Percentiles rank a stretch among this genome's conserved stretches.
Conservation (phyloP, 2,329 filamentous ascomycete species). For the Fusarium ambrosium region DNA sequence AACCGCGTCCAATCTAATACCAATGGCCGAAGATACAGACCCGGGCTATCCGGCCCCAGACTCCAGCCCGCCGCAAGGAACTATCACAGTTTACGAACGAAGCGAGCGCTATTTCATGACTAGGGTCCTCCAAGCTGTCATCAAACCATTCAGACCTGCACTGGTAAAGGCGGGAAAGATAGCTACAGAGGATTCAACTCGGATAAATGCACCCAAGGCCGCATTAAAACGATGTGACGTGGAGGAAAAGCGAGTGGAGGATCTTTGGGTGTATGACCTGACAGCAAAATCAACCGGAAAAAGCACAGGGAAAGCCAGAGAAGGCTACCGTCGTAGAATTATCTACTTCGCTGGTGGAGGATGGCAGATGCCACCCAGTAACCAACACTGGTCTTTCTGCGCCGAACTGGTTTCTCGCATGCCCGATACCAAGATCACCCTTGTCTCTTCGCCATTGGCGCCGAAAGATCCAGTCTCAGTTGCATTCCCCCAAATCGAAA, state of each 20-base stretch:
- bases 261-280: conserved; percentile 47
- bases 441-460: conserved; percentile 68
- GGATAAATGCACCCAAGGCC: conserved; percentile 23
- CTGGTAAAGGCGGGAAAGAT: conserved; percentile 19
- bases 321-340: conserved; percentile 46
- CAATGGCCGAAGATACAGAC: background rate
- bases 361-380: conserved; percentile 65
- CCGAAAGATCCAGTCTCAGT: conserved; percentile 64
- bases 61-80: background rate
- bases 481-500: conserved; percentile 62
- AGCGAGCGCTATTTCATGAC: conserved; percentile 23
- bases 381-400: conserved; percentile 66
- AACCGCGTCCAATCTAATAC: background rate
- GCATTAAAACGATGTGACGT: conserved; percentile 33
- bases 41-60: conserved; percentile 1
- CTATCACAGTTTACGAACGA: conserved; percentile 25
- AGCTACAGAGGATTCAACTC: conserved; percentile 20
- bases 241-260: conserved; percentile 37
- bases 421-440: conserved; percentile 55
- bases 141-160: conserved; percentile 32
- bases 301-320: conserved; percentile 29
- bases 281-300: background rate
- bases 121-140: conserved; percentile 18
- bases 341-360: conserved; percentile 70
- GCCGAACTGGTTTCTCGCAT: conserved; percentile 60